Evolutionary conservation across 495 filamentous ascomycete genomes (phyloP).

Genomic region (Sordaria brevicollis): DNA sequence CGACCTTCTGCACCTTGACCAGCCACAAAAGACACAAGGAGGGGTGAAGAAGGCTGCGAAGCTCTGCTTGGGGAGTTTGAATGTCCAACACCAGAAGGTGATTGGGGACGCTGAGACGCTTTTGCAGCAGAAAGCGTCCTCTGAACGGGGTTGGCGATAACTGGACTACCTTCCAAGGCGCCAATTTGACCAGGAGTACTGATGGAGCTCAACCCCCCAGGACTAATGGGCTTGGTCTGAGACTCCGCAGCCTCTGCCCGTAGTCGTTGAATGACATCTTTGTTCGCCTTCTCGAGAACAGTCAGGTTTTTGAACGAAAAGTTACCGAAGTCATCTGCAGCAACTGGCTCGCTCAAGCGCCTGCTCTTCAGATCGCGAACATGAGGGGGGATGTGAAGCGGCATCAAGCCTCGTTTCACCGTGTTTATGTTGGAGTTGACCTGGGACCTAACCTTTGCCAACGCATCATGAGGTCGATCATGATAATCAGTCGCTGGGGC

Average conservation of each 20-base stretch:
- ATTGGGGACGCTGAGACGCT: conserved; percentile 65
- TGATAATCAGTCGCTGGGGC: conserved; percentile 59
- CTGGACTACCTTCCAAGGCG: conserved; percentile 74
- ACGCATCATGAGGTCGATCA: conserved; percentile 87
- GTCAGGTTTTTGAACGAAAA: conserved; percentile 97
- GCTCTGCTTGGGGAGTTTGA: conserved; percentile 75
- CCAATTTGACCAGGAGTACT: conserved; percentile 38
- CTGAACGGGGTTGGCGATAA: conserved; percentile 68
- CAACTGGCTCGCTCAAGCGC: conserved; percentile 80
- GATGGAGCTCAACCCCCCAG: conserved; percentile 27
- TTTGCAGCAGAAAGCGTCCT: conserved; percentile 71
- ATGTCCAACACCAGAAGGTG: conserved; percentile 70
- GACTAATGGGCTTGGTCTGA: conserved; percentile 42
- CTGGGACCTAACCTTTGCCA: conserved; percentile 80
- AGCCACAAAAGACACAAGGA: conserved; percentile 85
- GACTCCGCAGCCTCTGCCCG: conserved; percentile 74
- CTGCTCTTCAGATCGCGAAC: conserved; percentile 81
- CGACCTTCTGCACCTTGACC: conserved; percentile 41
- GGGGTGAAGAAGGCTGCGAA: conserved; percentile 89
- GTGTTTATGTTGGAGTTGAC: conserved; percentile 78
- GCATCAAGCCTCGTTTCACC: conserved; percentile 81
- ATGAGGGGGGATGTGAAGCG: conserved; percentile 90
- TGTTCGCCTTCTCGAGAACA: conserved; percentile 95
- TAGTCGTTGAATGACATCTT: conserved; percentile 94
- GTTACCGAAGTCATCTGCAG: conserved; percentile 85